These are phyloP conservation scores for Bipolaris bicolor DNA, from an alignment of 2,329 filamentous ascomycete species.

Conservation along the genomic window DNA sequence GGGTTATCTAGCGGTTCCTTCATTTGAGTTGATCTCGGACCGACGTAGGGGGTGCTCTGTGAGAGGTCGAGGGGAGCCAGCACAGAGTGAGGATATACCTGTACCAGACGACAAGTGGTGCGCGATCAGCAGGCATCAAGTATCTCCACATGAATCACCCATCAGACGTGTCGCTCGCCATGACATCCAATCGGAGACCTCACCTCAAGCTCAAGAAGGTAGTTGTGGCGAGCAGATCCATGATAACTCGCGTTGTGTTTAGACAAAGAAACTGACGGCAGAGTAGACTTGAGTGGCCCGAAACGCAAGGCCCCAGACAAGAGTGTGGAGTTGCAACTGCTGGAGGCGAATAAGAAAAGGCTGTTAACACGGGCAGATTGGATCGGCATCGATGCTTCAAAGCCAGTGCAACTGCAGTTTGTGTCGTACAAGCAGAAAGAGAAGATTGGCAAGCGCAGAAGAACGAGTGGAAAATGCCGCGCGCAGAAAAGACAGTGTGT, in stretches of 20 bases:
- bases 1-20: conserved; percentile 12
- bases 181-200: not conserved
- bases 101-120: conserved; percentile 1
- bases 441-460: conserved; percentile 44
- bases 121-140: not conserved
- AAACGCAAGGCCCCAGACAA: conserved; percentile 12
- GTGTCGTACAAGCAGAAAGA: conserved; percentile 34
- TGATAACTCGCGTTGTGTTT: not conserved
- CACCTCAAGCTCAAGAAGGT: conserved; percentile 2
- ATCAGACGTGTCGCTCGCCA: not conserved
- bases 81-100: not conserved
- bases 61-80: conserved; percentile 1
- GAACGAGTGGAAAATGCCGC: conserved; percentile 16
- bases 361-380: conserved; percentile 44
- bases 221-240: not conserved
- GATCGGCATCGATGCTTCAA: conserved; percentile 40
- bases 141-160: not conserved
- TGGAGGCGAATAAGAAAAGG: conserved; percentile 38
- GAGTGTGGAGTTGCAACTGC: conserved; percentile 23
- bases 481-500: conserved; percentile 1
- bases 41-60: conserved; percentile 17
- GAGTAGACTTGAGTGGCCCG: conserved; percentile 9
- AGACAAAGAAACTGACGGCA: conserved; percentile 3
- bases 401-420: conserved; percentile 39
- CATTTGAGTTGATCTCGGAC: conserved; percentile 16